phyloP scores from a whole-genome alignment of 2,329 filamentous ascomycete genomes.

The Cladosporium sp. region DNA sequence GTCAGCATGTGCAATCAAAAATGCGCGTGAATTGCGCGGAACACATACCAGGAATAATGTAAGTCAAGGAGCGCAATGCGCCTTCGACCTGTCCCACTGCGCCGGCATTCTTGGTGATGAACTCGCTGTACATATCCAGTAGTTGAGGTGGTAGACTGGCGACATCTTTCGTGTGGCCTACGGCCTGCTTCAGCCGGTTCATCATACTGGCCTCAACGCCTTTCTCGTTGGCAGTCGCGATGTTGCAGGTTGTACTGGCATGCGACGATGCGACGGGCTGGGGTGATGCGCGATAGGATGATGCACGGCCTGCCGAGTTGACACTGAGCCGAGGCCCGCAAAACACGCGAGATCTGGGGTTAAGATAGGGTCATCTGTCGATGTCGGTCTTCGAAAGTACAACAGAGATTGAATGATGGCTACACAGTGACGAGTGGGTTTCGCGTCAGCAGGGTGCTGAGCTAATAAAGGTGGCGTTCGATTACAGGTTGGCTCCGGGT shows the following conservation, averaged over 20 bases:
- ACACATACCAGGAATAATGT: conserved; percentile 77
- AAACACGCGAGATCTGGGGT: too few species aligned
- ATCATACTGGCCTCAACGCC: conserved; percentile 20
- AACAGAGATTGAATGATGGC: too few species aligned
- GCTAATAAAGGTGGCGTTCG: too few species aligned
- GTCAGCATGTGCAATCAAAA: conserved; percentile 18
- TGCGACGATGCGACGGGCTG: neutral
- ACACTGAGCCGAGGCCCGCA: neutral
- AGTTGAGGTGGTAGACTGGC: conserved; percentile 29
- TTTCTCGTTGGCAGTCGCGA: neutral
- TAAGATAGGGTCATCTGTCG: too few species aligned
- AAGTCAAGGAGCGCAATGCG: conserved; percentile 84
- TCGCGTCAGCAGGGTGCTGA: too few species aligned
- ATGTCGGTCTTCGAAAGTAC: too few species aligned
- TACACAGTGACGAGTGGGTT: too few species aligned
- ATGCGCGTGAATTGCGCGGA: neutral
- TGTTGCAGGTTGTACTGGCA: neutral
- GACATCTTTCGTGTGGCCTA: conserved; percentile 26
- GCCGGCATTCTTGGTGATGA: conserved; percentile 90
- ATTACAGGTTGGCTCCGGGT: too few species aligned
- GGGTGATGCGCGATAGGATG: neutral
- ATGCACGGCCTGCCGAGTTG: conserved; percentile 2
- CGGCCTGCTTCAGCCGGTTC: conserved; percentile 27
- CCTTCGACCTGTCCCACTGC: conserved; percentile 95
- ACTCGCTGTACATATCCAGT: conserved; percentile 68